Base-by-base conservation (phyloP, 2,329 filamentous ascomycete genomes). In the Leptographium wingfieldii region DNA sequence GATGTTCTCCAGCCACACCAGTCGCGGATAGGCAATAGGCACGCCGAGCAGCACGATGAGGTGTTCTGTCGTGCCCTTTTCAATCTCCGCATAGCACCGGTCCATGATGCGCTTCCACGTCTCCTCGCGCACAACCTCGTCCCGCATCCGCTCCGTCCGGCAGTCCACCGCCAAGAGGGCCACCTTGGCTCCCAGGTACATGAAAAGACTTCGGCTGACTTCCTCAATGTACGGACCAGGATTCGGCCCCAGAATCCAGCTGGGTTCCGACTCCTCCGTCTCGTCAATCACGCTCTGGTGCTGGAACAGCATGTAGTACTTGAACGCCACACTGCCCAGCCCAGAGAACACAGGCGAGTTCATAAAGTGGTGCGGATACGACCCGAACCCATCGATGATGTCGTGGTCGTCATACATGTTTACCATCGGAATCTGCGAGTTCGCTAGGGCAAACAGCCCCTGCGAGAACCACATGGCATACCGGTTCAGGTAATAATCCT, bases 261-360 rank as follows among this genome's bases (percentile, higher is more conserved):
- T 96, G 2, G 92, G 90, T 71, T 99, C 95, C 3, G 88, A 82
- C 43, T 80, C 77, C 65, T 95, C 86, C 0, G 86, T 90, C 74
- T 99, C 94, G 54, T 86, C 82, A 0, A 83, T 75, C 3, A 95
- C 78, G 65, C 88, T 95, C 71, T 99, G 95, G 67, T 99, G 94
- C 71, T 99, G 94, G 75, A 99, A 99, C 10, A 99, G 80, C 85
- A 99, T 87, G 68, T 99, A 99, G 73, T 97, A 99, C 71, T 99
- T 99, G 81, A 94, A 97, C 0, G 92, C 92, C 56, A 97, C 84
- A 46, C 87, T 88, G 2, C 94, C 95, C 10, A 99, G 73, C 0
- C 95, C 94, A 2, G 86, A 87, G 70, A 99, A 95, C 0, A 97
- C 89, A 0, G 90, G 87, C 3, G 89, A 90, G 65, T 82, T 83